Percentiles rank a stretch among this genome's conserved stretches.
Evolutionary conservation across 2,329 filamentous ascomycete genomes (phyloP).

Genomic region (Sporothrix brasiliensis): DNA sequence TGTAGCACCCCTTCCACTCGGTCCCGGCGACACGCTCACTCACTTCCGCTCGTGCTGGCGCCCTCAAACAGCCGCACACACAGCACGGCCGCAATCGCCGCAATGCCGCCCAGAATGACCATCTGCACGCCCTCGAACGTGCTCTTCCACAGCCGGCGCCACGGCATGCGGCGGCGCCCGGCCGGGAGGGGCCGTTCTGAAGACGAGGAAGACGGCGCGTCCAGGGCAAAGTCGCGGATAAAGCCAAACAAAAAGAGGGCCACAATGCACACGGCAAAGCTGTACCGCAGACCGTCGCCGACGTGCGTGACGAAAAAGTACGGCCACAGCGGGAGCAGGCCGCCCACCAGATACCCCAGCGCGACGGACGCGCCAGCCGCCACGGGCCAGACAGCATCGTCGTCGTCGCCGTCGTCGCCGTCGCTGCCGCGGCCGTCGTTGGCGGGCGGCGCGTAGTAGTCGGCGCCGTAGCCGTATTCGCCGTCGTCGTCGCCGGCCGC

Average conservation of each 20-base stretch:
- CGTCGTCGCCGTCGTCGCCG: slow-evolving; percentile 23
- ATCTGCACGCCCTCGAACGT: slow-evolving; percentile 41
- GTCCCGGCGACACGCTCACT: background rate
- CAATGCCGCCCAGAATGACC: slow-evolving; percentile 42
- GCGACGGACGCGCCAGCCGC: slow-evolving; percentile 40
- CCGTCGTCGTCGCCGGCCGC: slow-evolving; percentile 16
- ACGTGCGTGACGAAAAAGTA: slow-evolving; percentile 41
- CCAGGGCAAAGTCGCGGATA: slow-evolving; percentile 38
- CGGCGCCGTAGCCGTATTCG: slow-evolving; percentile 20
- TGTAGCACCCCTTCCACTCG: background rate
- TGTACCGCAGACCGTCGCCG: slow-evolving; percentile 42
- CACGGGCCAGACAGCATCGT: slow-evolving; percentile 36
- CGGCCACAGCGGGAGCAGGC: slow-evolving; percentile 41
- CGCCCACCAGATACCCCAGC: slow-evolving; percentile 41
- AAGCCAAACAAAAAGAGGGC: slow-evolving; percentile 43
- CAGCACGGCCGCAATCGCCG: slow-evolving; percentile 41
- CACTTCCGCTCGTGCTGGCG: background rate
- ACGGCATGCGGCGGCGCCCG: slow-evolving; percentile 31
- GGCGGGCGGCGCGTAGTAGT: slow-evolving; percentile 24
- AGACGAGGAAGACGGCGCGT: background rate
- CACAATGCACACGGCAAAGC: slow-evolving; percentile 41
- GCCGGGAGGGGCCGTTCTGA: background rate
- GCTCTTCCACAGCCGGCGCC: slow-evolving; percentile 38
- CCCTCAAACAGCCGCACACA: slow-evolving; percentile 41
- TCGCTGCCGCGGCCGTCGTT: slow-evolving; percentile 9